A percentile compares a stretch with the other conserved stretches of the same genome.
Conservation (phyloP, 2,329 filamentous ascomycete species). For the Penicillium sp. region DNA sequence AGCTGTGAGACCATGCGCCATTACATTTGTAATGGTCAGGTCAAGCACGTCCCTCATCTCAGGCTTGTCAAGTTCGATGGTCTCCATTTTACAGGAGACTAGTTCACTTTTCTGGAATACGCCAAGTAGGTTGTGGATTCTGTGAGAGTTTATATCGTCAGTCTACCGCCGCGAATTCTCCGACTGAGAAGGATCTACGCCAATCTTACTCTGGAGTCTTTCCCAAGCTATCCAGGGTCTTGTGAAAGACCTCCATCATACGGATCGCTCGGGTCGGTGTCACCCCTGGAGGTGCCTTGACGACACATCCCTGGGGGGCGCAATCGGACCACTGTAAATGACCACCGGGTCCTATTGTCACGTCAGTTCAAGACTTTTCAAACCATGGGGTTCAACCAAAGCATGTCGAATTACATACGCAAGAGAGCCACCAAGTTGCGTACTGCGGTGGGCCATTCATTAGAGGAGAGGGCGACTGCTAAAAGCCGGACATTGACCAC, state of each 20-base stretch:
- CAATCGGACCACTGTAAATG: background rate
- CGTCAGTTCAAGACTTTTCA: too few relatives aligned
- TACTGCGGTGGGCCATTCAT: background rate
- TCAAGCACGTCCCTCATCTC: background rate
- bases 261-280: background rate
- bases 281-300: background rate
- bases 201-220: background rate
- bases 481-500: background rate
- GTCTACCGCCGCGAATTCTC: background rate
- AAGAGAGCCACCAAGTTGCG: background rate
- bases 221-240: background rate
- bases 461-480: background rate
- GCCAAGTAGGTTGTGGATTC: background rate
- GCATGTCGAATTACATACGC: background rate
- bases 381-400: background rate
- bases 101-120: background rate
- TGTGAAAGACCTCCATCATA: background rate
- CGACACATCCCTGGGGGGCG: background rate
- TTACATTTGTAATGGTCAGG: background rate
- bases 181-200: background rate
- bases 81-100: background rate
- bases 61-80: background rate
- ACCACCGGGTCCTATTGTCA: background rate
- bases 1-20: background rate
- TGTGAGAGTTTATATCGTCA: background rate